A percentile compares a stretch with the other conserved stretches of the same genome.
Evolutionary conservation across 495 filamentous ascomycete species (phyloP).

Genomic region (Lasiosphaeris hirsuta): DNA sequence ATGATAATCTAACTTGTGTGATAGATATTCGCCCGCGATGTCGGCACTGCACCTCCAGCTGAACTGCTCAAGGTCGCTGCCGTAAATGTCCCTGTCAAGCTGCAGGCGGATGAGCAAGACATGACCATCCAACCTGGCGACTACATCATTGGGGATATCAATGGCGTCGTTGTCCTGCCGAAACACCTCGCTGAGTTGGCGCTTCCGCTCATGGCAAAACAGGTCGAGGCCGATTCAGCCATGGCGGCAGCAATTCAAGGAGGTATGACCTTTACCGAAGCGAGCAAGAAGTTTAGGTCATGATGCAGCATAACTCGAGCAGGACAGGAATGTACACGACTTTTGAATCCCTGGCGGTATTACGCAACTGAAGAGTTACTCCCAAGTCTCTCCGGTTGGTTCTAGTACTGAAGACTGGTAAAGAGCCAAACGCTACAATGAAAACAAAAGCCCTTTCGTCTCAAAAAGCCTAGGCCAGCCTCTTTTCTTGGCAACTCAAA

Average conservation of each 20-base stretch:
- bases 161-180: constrained; percentile 53
- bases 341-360: neutral
- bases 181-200: constrained; percentile 45
- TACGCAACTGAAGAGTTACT: too few species aligned
- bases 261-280: constrained; percentile 52
- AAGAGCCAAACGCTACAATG: too few species aligned
- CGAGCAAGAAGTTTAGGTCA: constrained; percentile 45
- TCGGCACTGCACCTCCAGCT: constrained; percentile 50
- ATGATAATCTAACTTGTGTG: neutral
- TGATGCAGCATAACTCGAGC: neutral
- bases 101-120: constrained; percentile 42
- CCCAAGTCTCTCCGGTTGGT: too few species aligned
- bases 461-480: too few species aligned
- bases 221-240: constrained; percentile 53
- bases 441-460: too few species aligned
- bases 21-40: constrained; percentile 51
- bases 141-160: constrained; percentile 54
- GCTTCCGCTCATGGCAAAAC: constrained; percentile 45
- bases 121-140: constrained; percentile 53
- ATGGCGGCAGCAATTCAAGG: constrained; percentile 49
- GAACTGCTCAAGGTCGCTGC: constrained; percentile 43
- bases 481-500: too few species aligned
- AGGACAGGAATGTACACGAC: neutral
- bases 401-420: too few species aligned
- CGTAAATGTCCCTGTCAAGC: constrained; percentile 39